A percentile compares a stretch with the other conserved stretches of the same genome.
Conservation (phyloP, 108 stramenopile species). For the Aurantiochytrium sp. region DNA sequence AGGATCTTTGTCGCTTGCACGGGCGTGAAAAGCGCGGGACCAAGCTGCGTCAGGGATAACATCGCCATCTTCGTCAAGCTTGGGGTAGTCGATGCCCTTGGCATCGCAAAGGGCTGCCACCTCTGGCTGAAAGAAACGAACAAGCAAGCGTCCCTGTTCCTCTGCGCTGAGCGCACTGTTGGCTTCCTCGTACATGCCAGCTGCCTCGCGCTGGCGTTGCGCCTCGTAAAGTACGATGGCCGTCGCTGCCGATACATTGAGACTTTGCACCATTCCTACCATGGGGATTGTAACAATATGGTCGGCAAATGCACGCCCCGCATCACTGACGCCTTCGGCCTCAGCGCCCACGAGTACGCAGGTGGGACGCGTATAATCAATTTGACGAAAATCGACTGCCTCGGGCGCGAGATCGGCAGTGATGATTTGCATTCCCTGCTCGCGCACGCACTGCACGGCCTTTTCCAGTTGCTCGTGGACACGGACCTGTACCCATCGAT, state of each 20-base stretch:
- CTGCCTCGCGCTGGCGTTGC: not conserved
- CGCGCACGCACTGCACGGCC: not conserved
- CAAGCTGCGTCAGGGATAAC: not conserved
- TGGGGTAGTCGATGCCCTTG: not conserved
- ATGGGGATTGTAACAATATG: not conserved
- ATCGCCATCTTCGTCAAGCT: not conserved
- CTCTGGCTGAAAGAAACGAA: not conserved
- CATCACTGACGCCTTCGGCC: not conserved
- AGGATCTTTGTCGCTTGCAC: no score
- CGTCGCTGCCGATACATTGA: not conserved
- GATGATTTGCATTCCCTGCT: not conserved
- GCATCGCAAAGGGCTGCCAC: not conserved
- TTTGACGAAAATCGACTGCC: not conserved
- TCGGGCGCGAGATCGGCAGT: not conserved
- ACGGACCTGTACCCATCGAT: not conserved
- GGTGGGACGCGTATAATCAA: not conserved
- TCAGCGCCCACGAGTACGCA: not conserved
- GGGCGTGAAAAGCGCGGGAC: not conserved
- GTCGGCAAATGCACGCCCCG: not conserved
- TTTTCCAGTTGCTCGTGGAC: not conserved
- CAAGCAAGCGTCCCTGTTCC: not conserved
- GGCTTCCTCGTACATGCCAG: not conserved
- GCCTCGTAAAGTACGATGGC: conserved; percentile 5
- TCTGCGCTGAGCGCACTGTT: not conserved
- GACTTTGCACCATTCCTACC: not conserved